These are phyloP conservation scores for Linnemannia zychae DNA, from an alignment of 192 early-diverging fungal species.

Conservation along the genomic window DNA sequence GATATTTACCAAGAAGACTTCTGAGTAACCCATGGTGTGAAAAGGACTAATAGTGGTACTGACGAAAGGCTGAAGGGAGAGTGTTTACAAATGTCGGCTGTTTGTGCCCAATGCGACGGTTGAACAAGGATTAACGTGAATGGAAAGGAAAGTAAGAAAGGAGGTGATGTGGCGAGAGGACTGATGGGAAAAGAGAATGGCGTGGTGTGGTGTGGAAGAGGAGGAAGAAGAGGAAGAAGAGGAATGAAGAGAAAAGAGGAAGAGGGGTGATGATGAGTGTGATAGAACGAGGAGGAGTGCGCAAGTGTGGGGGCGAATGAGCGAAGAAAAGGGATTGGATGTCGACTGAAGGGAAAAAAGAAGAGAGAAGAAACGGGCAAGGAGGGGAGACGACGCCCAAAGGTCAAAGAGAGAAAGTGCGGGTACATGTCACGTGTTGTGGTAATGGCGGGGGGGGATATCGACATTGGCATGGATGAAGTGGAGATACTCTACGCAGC, in stretches of 20 bases:
- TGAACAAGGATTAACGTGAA: slow-evolving; percentile 1
- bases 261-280: not conserved
- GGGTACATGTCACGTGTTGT: not conserved
- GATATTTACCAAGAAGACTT: slow-evolving; percentile 26
- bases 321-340: not conserved
- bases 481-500: too few relatives aligned
- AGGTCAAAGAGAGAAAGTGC: not conserved
- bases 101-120: slow-evolving; percentile 3
- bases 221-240: not conserved
- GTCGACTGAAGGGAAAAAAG: not conserved
- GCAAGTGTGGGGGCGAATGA: not conserved
- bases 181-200: not conserved
- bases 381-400: not conserved
- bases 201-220: not conserved
- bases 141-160: not conserved
- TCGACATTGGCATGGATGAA: too few relatives aligned
- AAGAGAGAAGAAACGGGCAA: not conserved
- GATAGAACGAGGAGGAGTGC: not conserved
- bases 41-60: not conserved
- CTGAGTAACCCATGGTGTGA: slow-evolving; percentile 15
- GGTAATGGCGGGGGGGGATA: too few relatives aligned
- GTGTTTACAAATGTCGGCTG: not conserved
- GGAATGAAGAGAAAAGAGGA: not conserved
- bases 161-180: not conserved
- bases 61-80: not conserved